Base-by-base conservation (phyloP, 345 rosid species). In the Mercurialis annua region DNA sequence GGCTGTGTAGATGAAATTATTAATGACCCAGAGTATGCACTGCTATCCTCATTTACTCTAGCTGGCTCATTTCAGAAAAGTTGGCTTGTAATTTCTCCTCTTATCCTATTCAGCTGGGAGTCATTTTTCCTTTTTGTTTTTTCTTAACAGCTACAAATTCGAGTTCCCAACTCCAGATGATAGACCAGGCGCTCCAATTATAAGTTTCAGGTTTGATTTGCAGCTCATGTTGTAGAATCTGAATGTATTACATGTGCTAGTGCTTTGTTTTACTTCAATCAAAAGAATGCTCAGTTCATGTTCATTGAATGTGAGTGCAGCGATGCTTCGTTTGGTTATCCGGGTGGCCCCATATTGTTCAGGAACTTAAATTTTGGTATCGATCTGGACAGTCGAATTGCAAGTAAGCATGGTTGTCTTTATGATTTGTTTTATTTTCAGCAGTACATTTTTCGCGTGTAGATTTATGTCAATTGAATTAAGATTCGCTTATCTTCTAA, bases 151-250 rank as follows among this genome's bases (percentile, higher is more conserved):
- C 86, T 94, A 94, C 76, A 89, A 91, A 73, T 94, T 94, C 79
- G 99, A 94, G 73, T 94, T 94, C 81, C 99, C 99, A 59, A 91
- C 99, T 71, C 99, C 99, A 67, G 99, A 94, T 69, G 96, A 94
- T 77, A 82, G 90, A 78, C 99, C 98, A 61, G 98, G 99, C 29
- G 87, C 92, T 2, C 99, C 99, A 34, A 89, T 94, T 52, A 94
- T 94, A 83, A 94, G 98, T 85, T 94, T 94, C 86, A 94, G 97
- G 99, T 94, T 77, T 74, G 83, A 43, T 64, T 77, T 63, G 54
- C 61, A 44, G 48, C 50, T 76, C 29, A 9, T 67, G 66, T 43
- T 14, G 54, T 57, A 30, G 29, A 69, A 59, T 59, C 44, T 24
- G 46, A 66, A 36, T 30, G 62, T 65, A 20, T 59, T 29, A 26